A percentile compares a stretch with the other conserved stretches of the same genome.
Conservation (phyloP, 139 green algal species). For the Chlorella sp. region DNA sequence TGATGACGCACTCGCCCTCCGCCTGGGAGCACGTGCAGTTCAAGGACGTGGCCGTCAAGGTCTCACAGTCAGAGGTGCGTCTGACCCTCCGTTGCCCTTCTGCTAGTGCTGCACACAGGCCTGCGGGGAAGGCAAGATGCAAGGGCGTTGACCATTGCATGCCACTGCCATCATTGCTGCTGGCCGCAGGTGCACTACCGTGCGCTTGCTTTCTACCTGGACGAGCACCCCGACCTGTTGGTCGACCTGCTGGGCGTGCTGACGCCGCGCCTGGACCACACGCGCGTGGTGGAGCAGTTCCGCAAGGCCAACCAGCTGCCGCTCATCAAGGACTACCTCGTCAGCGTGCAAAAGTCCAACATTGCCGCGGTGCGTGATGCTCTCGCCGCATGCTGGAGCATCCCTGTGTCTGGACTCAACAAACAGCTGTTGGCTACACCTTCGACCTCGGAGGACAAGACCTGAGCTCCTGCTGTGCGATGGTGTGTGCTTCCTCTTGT, state of each 20-base stretch:
- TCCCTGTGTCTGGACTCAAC: neutral
- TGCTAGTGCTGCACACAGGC: neutral
- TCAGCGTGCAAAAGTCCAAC: conserved; percentile 84
- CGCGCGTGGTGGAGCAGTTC: conserved; percentile 90
- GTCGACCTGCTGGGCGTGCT: conserved; percentile 90
- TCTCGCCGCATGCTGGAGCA: neutral
- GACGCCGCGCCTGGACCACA: conserved; percentile 87
- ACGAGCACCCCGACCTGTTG: conserved; percentile 93
- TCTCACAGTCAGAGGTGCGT: conserved; percentile 31
- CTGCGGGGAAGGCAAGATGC: neutral
- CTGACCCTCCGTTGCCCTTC: neutral
- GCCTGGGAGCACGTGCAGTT: conserved; percentile 98
- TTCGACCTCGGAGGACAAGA: no score
- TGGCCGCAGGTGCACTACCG: conserved; percentile 96
- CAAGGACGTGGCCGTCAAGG: conserved; percentile 93
- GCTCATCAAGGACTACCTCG: conserved; percentile 95
- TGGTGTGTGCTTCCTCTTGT: no score
- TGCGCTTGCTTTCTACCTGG: conserved; percentile 93
- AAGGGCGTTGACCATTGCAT: neutral
- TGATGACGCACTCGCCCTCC: conserved; percentile 88
- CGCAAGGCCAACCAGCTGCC: conserved; percentile 75
- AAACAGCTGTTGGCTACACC: no score
- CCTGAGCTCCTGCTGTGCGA: no score
- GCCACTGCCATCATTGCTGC: neutral
- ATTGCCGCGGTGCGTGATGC: conserved; percentile 55